phyloP scores from a whole-genome alignment of 768 basidiomycete species.

The Exsudoporus frostii region DNA sequence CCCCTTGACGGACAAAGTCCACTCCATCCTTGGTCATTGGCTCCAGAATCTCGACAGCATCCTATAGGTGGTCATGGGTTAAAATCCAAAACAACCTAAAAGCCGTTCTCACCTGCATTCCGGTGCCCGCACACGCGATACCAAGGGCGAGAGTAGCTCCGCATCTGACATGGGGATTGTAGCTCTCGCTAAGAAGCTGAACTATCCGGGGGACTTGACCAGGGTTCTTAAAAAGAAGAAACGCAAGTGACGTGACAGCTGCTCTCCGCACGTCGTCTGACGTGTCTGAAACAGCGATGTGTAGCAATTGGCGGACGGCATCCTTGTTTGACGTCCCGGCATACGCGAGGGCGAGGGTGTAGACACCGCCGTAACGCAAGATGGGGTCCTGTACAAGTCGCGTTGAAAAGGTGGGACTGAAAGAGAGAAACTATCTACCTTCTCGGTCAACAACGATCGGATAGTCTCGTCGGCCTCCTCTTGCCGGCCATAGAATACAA shows the following conservation, averaged over 20 bases:
- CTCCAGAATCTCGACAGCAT: slow-evolving; percentile 94
- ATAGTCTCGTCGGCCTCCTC: slow-evolving; percentile 90
- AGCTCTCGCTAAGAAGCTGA: slow-evolving; percentile 94
- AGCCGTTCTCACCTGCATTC: slow-evolving; percentile 66
- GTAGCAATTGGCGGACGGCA: slow-evolving; percentile 86
- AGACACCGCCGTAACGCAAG: slow-evolving; percentile 95
- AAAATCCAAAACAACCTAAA: neutral
- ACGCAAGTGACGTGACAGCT: slow-evolving; percentile 93
- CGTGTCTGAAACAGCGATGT: slow-evolving; percentile 97
- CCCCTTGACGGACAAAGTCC: slow-evolving; percentile 98
- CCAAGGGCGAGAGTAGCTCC: slow-evolving; percentile 95
- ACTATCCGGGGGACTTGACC: slow-evolving; percentile 95
- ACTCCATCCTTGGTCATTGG: slow-evolving; percentile 98
- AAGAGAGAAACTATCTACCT: slow-evolving; percentile 47
- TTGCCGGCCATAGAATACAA: slow-evolving; percentile 89
- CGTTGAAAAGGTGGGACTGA: neutral
- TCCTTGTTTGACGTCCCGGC: slow-evolving; percentile 94
- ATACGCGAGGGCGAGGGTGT: slow-evolving; percentile 93
- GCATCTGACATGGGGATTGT: slow-evolving; percentile 97
- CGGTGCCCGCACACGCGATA: slow-evolving; percentile 96
- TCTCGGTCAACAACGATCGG: slow-evolving; percentile 74
- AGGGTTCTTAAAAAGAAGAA: slow-evolving; percentile 96
- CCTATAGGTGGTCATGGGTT: slow-evolving; percentile 41
- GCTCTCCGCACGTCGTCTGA: slow-evolving; percentile 96
- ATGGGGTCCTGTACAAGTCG: slow-evolving; percentile 75